Evolutionary conservation across 2,329 filamentous ascomycete genomes (phyloP), one percentile per base, ranked within the genome.

Genomic region (Hawksworthiomyces lignivorus): DNA sequence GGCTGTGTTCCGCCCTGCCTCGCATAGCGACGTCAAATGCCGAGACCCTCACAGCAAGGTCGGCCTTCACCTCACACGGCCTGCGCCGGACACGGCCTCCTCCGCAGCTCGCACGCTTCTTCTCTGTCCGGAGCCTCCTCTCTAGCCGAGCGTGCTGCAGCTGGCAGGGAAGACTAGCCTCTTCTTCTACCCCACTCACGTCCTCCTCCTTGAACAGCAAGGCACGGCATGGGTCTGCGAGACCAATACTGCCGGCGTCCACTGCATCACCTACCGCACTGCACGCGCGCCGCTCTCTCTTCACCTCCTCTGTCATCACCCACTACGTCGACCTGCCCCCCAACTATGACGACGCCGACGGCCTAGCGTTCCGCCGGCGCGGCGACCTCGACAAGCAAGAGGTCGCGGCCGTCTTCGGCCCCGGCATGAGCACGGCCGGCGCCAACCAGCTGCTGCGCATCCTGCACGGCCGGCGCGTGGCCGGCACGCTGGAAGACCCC

Each of bases 401-500:
- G 51, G 62, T 68, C 6, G 52, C 61, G 14, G 46, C 50, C 9
- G 62, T 80, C 28, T 80, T 82, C 46, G 73, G 75, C 2, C 52
- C 64, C 5, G 59, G 61, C 11, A 61, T 79, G 34, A 58, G 62
- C 45, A 55, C 63, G 1, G 49, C 52, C 4, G 52, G 56, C 5
- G 78, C 70, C 17, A 81, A 81, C 54, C 61, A 59, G 33, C 57
- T 82, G 32, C 58, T 82, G 37, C 64, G 65, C 39, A 73, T 82
- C 37, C 58, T 82, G 11, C 79, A 83, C 54, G 79, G 78, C 8
- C 70, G 77, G 27, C 67, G 79, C 30, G 75, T 83, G 18, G 76
- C 78, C 7, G 79, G 79, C 26, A 80, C 77, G 4, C 62, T 82
- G 31, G 69, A 77, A 10, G 78, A 82, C 52, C 77, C 77, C 3